Evolutionary conservation across 2,329 filamentous ascomycete species (phyloP).

Genomic region (Stagonosporopsis cucurbitacearum): DNA sequence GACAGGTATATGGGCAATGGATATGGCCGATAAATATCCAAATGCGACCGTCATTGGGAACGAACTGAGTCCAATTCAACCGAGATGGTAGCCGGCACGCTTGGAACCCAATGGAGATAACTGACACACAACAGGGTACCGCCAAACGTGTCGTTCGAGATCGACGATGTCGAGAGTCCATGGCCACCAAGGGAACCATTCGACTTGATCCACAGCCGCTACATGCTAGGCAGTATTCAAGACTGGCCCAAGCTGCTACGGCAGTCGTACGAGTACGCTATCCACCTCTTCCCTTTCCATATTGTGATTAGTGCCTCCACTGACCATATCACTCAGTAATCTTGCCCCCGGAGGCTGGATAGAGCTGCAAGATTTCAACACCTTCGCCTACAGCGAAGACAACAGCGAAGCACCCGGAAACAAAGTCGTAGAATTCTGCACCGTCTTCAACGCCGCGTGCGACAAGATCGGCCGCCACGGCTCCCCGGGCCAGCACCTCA

Average conservation of each 20-base stretch:
- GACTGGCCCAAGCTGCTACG: constrained; percentile 57
- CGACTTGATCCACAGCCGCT: constrained; percentile 56
- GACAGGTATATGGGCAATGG: constrained; percentile 48
- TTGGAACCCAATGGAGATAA: neutral
- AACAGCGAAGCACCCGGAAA: constrained; percentile 19
- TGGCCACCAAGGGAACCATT: constrained; percentile 50
- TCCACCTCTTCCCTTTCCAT: no score
- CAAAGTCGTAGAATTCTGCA: constrained; percentile 14
- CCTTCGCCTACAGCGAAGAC: constrained; percentile 49
- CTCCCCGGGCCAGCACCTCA: constrained; percentile 40
- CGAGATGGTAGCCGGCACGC: constrained; percentile 40
- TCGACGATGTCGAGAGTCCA: constrained; percentile 54
- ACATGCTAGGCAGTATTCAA: constrained; percentile 54
- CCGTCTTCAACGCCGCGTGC: constrained; percentile 7
- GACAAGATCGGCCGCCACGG: constrained; percentile 18
- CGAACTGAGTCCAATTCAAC: constrained; percentile 59
- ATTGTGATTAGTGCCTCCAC: neutral
- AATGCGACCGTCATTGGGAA: constrained; percentile 49
- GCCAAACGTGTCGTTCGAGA: constrained; percentile 55
- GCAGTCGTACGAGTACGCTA: constrained; percentile 51
- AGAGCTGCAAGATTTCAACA: constrained; percentile 57
- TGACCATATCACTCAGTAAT: constrained; percentile 30
- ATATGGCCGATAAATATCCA: constrained; percentile 37
- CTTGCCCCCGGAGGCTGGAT: constrained; percentile 57
- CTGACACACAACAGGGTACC: constrained; percentile 45